Evolutionary conservation across 192 early-diverging fungal genomes (phyloP), one percentile per base, ranked within the genome.

Genomic region (Linnemannia elongata): DNA sequence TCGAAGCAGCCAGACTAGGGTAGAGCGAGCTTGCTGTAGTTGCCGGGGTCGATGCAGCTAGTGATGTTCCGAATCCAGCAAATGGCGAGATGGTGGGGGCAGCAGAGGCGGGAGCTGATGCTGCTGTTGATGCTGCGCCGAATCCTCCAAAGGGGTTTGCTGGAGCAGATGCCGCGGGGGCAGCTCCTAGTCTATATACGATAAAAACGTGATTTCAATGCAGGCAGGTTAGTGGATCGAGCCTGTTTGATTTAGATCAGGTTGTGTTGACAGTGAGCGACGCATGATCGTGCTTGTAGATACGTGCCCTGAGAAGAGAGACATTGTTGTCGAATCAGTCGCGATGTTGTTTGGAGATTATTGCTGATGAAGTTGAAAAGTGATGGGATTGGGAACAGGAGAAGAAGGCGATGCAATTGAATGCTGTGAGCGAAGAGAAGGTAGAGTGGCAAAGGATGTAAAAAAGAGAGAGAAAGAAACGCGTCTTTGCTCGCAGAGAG

Each of bases 71-170:
- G 35, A 60, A 76, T 44, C 24, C 35, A 54, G 35, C 33, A 30
- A 66, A 66, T 33, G 60, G 27, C 60, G 60, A 66, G 30, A 66
- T 3, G 18, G 47, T 60, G 7, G 36, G 24, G 22, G 54, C 30
- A 2, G 75, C 41, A 36, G 81, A 10, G 3, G 75, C 41, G 20
- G 81, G 45, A 30, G 81, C 54, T 38, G 81, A 39, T 44, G 76
- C 27, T 3, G 72, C 45, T 0, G 76, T 70, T 18, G 76, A 27
- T 39, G 73, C 69, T 35, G 45, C 72, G 18, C 44, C 72, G 30
- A 75, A 42, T 27, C 39, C 45, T 38, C 74, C 74, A 75, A 82
- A 82, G 5, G 49, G 80, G 33, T 69, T 80, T 63, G 55, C 52
- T 33, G 79, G 42, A 57, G 63, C 47, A 69, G 79, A 38, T 69